Evolutionary conservation across 345 rosid genomes (phyloP), one percentile per base, ranked within the genome.

Genomic region (Corchorus capsularis): DNA sequence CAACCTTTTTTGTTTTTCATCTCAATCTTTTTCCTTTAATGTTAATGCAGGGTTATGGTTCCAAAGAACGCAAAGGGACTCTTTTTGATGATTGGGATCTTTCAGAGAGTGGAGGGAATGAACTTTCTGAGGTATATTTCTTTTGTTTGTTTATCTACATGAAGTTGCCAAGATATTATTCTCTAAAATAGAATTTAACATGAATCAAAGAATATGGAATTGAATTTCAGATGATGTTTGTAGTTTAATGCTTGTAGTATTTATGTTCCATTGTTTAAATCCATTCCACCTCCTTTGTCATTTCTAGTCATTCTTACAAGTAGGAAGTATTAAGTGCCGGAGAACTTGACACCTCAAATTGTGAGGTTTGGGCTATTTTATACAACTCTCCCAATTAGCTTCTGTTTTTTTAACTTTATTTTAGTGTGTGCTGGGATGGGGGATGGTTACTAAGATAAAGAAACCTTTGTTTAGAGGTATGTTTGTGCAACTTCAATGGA

Each of bases 61-160:
- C 98, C 74, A 93, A 83, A 84, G 98, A 93, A 78, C 88, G 83
- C 71, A 93, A 87, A 84, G 85, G 89, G 73, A 83, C 88, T 79
- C 80, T 89, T 16, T 91, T 92, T 78, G 89, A 96, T 73, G 95
- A 90, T 47, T 96, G 98, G 99, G 98, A 96, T 80, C 90, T 91
- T 85, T 89, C 94, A 49, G 99, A 92, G 80, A 75, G 90, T 69
- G 87, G 95, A n/a, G 88, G 80, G 16, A 61, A 83, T 56, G 97
- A 89, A 71, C 83, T 76, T 53, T 82, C 97, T 79, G 97, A 92
- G 97, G 99, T 94, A 80, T 81, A 22, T 20, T 61, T 77, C 66
- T 57, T 39, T 52, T 49, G 27, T 14, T 78, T 39, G 45, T 73
- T 73, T 19, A 22, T 75, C 5, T 79, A 4, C 64, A 70, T 49